A percentile compares a stretch with the other conserved stretches of the same genome.
Conservation (phyloP, 129 eudicot genomes). For the Smallanthus sonchifolius region DNA sequence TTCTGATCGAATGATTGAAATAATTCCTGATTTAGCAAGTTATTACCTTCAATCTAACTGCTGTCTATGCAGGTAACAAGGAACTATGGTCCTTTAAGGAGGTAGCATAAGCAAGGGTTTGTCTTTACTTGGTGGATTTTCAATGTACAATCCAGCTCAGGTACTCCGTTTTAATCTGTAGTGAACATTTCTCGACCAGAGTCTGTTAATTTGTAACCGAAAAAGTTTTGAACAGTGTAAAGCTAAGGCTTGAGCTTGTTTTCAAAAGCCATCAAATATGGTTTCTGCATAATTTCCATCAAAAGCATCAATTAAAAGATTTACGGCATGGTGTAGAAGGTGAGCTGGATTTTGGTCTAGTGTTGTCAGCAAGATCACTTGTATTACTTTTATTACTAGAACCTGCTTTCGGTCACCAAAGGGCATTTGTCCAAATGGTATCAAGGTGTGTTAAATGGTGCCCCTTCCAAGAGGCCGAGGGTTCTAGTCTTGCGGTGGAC, state of each 20-base stretch:
- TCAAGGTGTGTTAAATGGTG: too few species aligned
- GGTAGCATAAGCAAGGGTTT: conserved; percentile 23
- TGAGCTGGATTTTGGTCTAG: conserved; percentile 19
- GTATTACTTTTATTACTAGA: conserved; percentile 27
- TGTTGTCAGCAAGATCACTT: conserved; percentile 7
- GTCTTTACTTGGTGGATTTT: conserved; percentile 4
- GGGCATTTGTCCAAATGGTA: too few species aligned
- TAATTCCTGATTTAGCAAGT: not conserved
- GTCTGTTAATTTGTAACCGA: not conserved
- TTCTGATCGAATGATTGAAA: not conserved
- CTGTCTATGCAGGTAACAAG: conserved; percentile 57
- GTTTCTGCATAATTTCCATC: not conserved
- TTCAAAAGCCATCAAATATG: not conserved
- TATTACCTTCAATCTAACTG: not conserved
- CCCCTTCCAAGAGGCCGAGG: too few species aligned
- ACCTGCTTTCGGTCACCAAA: too few species aligned
- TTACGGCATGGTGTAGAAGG: conserved; percentile 12
- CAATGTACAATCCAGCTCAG: conserved; percentile 16
- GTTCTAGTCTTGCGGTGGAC: too few species aligned
- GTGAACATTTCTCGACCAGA: not conserved
- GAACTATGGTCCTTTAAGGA: conserved; percentile 76
- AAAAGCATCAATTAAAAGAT: not conserved
- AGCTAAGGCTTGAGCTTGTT: not conserved
- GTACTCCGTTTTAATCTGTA: not conserved
- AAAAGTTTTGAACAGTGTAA: conserved; percentile 1